Conservation (phyloP, 805 yeast genomes). For the Suhomyces faveliae region DNA sequence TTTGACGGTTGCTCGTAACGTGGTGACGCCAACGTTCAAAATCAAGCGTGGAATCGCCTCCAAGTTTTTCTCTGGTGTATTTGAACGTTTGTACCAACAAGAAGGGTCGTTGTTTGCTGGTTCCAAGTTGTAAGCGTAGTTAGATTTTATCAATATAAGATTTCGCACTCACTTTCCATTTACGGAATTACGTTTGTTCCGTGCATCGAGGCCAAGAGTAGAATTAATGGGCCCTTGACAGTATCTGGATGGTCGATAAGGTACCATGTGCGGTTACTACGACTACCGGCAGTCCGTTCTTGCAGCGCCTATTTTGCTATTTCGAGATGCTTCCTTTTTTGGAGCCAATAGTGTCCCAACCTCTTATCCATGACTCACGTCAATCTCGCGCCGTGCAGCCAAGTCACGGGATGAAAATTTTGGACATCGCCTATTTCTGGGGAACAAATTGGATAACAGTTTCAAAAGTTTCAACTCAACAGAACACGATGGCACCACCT, state of each 20-base stretch:
- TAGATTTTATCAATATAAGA: neutral
- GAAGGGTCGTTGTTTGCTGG: constrained; percentile 7
- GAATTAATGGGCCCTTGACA: too few relatives aligned
- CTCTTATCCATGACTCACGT: constrained; percentile 1
- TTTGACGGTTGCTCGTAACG: constrained; percentile 20
- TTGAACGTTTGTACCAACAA: constrained; percentile 12
- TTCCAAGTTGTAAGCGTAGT: neutral
- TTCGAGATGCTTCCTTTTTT: neutral
- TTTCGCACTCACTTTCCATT: neutral
- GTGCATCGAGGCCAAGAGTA: neutral
- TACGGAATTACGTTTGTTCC: neutral
- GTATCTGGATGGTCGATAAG: too few relatives aligned
- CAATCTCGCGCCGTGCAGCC: constrained; percentile 1
- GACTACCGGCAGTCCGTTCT: neutral
- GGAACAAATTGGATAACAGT: neutral
- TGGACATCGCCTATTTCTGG: constrained; percentile 1
- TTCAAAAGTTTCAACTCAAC: too few relatives aligned
- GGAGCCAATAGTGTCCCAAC: too few relatives aligned
- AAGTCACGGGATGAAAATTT: constrained; percentile 3
- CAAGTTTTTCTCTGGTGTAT: constrained; percentile 19
- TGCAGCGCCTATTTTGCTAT: neutral
- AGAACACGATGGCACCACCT: constrained; percentile 53
- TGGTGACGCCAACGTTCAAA: constrained; percentile 18
- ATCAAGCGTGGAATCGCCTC: constrained; percentile 23
- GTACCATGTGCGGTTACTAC: too few relatives aligned